Evolutionary conservation across 495 filamentous ascomycete species (phyloP).

Genomic region (Daldinia bambusicola): DNA sequence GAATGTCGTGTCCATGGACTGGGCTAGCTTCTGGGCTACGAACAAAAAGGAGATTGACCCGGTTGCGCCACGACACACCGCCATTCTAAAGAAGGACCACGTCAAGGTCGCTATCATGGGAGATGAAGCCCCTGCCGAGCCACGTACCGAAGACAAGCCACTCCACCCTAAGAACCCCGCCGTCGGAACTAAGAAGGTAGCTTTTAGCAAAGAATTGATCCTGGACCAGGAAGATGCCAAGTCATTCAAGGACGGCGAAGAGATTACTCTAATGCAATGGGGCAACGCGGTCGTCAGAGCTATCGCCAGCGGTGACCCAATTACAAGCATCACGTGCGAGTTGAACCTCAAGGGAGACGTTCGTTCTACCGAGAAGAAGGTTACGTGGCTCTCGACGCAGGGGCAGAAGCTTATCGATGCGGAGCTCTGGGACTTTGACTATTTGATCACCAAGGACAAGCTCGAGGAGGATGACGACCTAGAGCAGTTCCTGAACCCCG

Average conservation of each 20-base stretch:
- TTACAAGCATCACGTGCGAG: conserved; percentile 77
- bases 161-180: conserved; percentile 88
- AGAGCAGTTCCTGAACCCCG: conserved; percentile 79
- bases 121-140: conserved; percentile 65
- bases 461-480: conserved; percentile 82
- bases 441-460: conserved; percentile 91
- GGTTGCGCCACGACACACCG: conserved; percentile 84
- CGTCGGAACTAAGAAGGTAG: conserved; percentile 85
- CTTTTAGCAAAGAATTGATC: conserved; percentile 74
- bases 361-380: conserved; percentile 93
- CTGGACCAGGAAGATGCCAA: conserved; percentile 89
- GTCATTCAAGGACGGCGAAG: conserved; percentile 83
- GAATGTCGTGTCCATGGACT: conserved; percentile 90
- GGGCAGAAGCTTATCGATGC: conserved; percentile 80
- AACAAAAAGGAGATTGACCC: conserved; percentile 98
- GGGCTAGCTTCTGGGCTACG: conserved; percentile 90
- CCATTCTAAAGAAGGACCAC: conserved; percentile 71
- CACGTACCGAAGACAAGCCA: conserved; percentile 77
- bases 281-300: conserved; percentile 85
- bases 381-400: conserved; percentile 85
- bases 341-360: conserved; percentile 89
- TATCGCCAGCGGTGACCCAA: conserved; percentile 62
- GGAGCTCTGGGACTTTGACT: conserved; percentile 90
- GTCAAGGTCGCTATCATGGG: conserved; percentile 77
- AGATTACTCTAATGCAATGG: conserved; percentile 96